Conservation (phyloP, 768 basidiomycete species). For the Tulasnella sp. region DNA sequence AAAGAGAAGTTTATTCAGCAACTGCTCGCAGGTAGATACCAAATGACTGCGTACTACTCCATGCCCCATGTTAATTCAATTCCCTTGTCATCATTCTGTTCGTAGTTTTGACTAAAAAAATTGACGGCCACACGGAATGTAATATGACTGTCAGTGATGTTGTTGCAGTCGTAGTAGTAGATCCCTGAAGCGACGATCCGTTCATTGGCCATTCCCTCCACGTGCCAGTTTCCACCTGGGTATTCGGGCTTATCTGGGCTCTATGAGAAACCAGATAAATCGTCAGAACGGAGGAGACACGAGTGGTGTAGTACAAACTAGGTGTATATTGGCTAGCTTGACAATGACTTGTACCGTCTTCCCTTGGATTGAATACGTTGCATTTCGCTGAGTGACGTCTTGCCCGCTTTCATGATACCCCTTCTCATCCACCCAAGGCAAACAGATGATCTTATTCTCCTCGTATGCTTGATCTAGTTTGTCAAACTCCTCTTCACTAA, state of each 20-base stretch:
- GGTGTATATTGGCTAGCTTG: slow-evolving; percentile 27
- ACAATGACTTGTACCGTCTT: slow-evolving; percentile 28
- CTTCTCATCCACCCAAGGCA: neutral
- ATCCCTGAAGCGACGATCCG: slow-evolving; percentile 26
- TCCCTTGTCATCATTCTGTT: slow-evolving; percentile 26
- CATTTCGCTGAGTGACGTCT: neutral
- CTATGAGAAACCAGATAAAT: neutral
- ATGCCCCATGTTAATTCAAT: slow-evolving; percentile 43
- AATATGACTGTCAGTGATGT: slow-evolving; percentile 31
- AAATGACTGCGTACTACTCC: neutral
- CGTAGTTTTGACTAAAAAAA: slow-evolving; percentile 25
- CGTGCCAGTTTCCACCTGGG: slow-evolving; percentile 40
- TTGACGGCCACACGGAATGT: slow-evolving; percentile 28
- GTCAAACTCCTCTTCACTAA: neutral
- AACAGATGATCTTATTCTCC: neutral
- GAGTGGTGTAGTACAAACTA: slow-evolving; percentile 32
- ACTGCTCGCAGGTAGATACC: neutral
- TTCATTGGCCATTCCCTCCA: slow-evolving; percentile 34
- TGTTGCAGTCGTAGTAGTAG: slow-evolving; percentile 26
- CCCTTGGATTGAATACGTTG: slow-evolving; percentile 28
- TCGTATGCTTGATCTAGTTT: neutral
- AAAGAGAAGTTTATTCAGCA: slow-evolving; percentile 31
- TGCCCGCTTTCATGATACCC: neutral
- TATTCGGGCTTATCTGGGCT: slow-evolving; percentile 40
- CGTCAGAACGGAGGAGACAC: neutral